Evolutionary conservation across 805 yeast species (phyloP).

Genomic region (Maudiozyma saulgeensis): DNA sequence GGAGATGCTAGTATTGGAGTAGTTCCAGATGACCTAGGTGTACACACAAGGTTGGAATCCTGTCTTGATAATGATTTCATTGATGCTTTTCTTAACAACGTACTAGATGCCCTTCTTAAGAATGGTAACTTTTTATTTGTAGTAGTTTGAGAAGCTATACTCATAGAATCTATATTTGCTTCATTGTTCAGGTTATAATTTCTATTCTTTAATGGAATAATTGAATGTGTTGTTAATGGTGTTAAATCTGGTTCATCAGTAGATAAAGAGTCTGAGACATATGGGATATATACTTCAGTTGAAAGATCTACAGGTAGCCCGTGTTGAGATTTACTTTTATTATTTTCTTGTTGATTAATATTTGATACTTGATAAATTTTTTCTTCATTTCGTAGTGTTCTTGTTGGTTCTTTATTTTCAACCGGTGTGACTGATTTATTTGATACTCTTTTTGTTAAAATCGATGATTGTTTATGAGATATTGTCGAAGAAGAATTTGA

Average conservation of each 20-base stretch:
- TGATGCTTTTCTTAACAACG: conserved; percentile 23
- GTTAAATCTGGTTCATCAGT: background rate
- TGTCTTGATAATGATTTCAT: background rate
- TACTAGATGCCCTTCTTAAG: conserved; percentile 26
- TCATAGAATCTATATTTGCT: background rate
- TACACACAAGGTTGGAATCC: background rate
- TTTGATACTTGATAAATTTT: conserved; percentile 4
- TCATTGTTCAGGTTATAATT: background rate
- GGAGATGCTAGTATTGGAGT: background rate
- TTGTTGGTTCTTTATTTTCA: background rate
- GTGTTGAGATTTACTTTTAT: background rate
- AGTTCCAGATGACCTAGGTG: background rate
- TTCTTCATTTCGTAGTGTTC: background rate
- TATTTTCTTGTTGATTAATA: background rate
- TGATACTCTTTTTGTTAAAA: background rate
- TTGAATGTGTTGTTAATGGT: background rate
- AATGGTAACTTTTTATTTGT: conserved; percentile 17
- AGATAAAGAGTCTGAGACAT: background rate
- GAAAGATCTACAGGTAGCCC: background rate
- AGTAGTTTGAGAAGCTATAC: background rate
- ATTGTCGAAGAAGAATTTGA: background rate
- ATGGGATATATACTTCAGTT: background rate
- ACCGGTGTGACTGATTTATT: background rate
- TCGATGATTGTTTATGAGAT: background rate
- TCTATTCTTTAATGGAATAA: background rate